A percentile compares a stretch with the other conserved stretches of the same genome.
Evolutionary conservation across 2,329 filamentous ascomycete genomes (phyloP).

Genomic region (Hymenoscyphus repandus): DNA sequence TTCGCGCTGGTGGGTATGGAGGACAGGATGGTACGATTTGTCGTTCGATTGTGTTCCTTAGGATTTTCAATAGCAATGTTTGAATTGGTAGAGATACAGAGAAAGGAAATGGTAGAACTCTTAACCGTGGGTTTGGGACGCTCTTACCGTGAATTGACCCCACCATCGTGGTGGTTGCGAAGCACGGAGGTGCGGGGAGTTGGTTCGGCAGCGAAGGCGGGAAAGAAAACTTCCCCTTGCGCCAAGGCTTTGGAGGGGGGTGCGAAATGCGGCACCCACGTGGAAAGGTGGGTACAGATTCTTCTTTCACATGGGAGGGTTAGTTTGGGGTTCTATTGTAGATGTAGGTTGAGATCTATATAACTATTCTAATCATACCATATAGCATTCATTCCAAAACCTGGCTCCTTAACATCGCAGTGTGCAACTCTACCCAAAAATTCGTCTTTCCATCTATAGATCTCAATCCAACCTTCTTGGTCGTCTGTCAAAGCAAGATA

Average conservation of each 20-base stretch:
- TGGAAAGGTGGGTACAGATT: neutral
- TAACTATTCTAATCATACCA: slow-evolving; percentile 66
- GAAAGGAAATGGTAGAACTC: slow-evolving; percentile 2
- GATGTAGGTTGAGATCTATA: neutral
- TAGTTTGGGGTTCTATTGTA: neutral
- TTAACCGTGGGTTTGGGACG: slow-evolving; percentile 5
- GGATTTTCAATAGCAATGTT: neutral
- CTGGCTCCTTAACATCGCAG: slow-evolving; percentile 75
- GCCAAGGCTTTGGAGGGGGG: neutral
- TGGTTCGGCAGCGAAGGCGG: slow-evolving; percentile 3
- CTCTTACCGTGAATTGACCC: neutral
- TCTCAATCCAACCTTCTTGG: slow-evolving; percentile 80
- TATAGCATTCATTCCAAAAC: slow-evolving; percentile 94
- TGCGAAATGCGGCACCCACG: neutral
- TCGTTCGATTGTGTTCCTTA: neutral
- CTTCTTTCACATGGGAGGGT: neutral
- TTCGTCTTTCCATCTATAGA: slow-evolving; percentile 82
- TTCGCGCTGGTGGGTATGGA: neutral
- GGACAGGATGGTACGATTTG: slow-evolving; percentile 3
- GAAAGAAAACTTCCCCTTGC: slow-evolving; percentile 1
- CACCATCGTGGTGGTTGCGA: slow-evolving; percentile 3
- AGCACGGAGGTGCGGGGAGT: neutral
- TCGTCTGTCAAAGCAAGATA: slow-evolving; percentile 89
- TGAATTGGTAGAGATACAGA: neutral
- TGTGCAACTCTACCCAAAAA: slow-evolving; percentile 72